Conservation (phyloP, 2,329 filamentous ascomycete species). For the Venturia effusa region DNA sequence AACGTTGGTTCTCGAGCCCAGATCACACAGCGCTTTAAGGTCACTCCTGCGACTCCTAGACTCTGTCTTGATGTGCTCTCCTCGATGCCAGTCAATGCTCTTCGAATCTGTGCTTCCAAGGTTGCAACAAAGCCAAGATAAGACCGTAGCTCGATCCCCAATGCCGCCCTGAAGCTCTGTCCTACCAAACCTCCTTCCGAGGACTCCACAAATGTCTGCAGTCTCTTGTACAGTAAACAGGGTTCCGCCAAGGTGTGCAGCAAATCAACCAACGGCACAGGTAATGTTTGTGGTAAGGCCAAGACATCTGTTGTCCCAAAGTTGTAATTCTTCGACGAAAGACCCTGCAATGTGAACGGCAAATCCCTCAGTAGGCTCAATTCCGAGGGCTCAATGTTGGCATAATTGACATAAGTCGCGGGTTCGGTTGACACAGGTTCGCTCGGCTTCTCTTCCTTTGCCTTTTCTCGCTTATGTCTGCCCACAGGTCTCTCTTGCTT, state of each 20-base stretch:
- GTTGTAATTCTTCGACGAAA: slow-evolving; percentile 74
- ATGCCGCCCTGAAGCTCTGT: slow-evolving; percentile 82
- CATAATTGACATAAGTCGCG: slow-evolving; percentile 4
- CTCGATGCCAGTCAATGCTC: slow-evolving; percentile 66
- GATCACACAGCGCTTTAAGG: slow-evolving; percentile 86
- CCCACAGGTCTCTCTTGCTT: not conserved
- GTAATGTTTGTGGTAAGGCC: slow-evolving; percentile 67
- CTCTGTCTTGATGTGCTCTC: slow-evolving; percentile 55
- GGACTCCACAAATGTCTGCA: slow-evolving; percentile 73
- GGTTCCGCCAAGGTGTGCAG: slow-evolving; percentile 87
- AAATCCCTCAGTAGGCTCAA: slow-evolving; percentile 51
- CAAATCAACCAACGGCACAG: slow-evolving; percentile 74
- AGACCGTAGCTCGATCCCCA: slow-evolving; percentile 72
- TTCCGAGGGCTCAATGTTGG: slow-evolving; percentile 28
- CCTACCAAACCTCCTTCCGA: slow-evolving; percentile 68
- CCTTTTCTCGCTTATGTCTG: not conserved
- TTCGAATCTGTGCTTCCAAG: slow-evolving; percentile 80
- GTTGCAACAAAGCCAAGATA: slow-evolving; percentile 88
- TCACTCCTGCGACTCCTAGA: slow-evolving; percentile 80
- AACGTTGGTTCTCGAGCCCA: slow-evolving; percentile 98
- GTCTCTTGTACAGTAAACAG: slow-evolving; percentile 74
- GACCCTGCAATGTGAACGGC: slow-evolving; percentile 83
- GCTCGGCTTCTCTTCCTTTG: slow-evolving; percentile 10
- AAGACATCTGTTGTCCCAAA: slow-evolving; percentile 62
- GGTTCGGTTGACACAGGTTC: not conserved